Percentiles rank a stretch among this genome's conserved stretches.
These are phyloP conservation scores for Effrenium voratum DNA, from an alignment of 73 alveolate genomes.

Conservation along the genomic window DNA sequence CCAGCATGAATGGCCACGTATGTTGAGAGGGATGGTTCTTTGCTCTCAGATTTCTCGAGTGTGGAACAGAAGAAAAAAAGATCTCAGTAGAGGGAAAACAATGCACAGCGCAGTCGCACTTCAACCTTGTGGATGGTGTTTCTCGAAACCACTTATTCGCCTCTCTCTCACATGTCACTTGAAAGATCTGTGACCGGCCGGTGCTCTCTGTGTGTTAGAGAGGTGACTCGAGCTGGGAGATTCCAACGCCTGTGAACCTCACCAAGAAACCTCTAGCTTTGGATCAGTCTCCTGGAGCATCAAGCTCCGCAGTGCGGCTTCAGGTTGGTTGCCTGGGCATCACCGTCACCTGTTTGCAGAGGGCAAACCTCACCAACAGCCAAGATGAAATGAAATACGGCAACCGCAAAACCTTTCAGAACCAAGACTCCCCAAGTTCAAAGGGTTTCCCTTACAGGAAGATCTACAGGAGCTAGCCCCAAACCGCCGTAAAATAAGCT, in stretches of 20 bases:
- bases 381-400: not conserved
- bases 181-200: not conserved
- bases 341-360: slow-evolving; percentile 31
- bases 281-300: not conserved
- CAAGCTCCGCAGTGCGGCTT: too few species aligned
- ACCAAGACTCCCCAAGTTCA: too few species aligned
- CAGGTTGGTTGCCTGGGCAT: slow-evolving; percentile 1
- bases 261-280: not conserved
- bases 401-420: not conserved
- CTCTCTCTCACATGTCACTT: not conserved
- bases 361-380: slow-evolving; percentile 21
- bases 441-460: too few species aligned
- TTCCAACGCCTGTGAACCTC: not conserved
- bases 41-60: not conserved
- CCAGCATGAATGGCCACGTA: slow-evolving; percentile 7
- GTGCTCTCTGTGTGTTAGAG: not conserved
- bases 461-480: too few species aligned
- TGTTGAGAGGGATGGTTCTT: slow-evolving; percentile 39
- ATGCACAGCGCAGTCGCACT: too few species aligned
- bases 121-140: too few species aligned
- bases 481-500: too few species aligned
- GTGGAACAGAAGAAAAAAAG: too few species aligned
- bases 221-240: not conserved
- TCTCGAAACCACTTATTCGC: not conserved
- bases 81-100: too few species aligned